A percentile compares a stretch with the other conserved stretches of the same genome.
Evolutionary conservation across 2,329 filamentous ascomycete species (phyloP).

Genomic region (Colletotrichum tabaci): DNA sequence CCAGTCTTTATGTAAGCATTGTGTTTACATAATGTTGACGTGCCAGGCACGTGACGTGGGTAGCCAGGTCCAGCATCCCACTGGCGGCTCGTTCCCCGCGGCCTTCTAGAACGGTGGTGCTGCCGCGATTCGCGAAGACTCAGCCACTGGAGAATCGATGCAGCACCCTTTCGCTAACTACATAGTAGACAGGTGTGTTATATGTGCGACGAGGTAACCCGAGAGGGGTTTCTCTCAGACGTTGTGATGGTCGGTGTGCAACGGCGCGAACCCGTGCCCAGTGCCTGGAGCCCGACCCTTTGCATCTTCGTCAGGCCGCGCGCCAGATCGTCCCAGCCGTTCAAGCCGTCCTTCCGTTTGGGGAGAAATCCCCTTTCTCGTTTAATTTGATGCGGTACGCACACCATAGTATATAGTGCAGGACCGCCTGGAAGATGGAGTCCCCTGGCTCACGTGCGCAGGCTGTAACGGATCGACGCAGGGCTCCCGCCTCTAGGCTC

Average conservation of each 20-base stretch:
- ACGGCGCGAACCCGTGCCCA: no score
- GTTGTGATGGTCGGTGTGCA: no score
- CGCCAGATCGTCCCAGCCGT: neutral
- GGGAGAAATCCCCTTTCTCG: constrained; percentile 3
- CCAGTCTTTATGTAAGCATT: no score
- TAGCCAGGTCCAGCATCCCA: neutral
- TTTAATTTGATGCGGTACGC: constrained; percentile 21
- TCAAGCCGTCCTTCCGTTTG: neutral
- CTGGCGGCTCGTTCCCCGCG: neutral
- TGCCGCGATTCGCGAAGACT: neutral
- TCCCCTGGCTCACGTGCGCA: constrained; percentile 29
- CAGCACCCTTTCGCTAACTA: neutral
- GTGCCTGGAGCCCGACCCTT: no score
- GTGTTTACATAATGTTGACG: no score
- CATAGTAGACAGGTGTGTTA: no score
- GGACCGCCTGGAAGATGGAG: constrained; percentile 9
- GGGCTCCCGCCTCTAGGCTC: constrained; percentile 28
- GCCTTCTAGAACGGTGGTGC: neutral
- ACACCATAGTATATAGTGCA: constrained; percentile 34
- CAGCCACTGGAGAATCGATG: neutral
- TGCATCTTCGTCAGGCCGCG: neutral
- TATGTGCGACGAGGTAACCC: no score
- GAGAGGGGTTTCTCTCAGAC: no score
- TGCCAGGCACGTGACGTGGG: neutral
- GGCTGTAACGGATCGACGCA: constrained; percentile 41